Conservation (phyloP, 441 rosid genomes). For the Brassica hybrid region DNA sequence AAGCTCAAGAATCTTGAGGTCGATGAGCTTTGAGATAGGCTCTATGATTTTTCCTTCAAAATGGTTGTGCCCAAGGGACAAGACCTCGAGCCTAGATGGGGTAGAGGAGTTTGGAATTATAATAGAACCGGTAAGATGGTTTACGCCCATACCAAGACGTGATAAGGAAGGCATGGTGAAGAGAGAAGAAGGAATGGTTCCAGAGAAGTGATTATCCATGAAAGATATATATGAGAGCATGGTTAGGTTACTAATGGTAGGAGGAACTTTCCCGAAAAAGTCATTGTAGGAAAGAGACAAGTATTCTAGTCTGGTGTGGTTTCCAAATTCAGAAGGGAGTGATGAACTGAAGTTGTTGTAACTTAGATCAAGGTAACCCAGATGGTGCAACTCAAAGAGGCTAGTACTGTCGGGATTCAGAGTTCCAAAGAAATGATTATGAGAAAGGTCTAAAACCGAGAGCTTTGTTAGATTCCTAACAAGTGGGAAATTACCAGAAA, state of each 20-base stretch:
- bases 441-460: neutral
- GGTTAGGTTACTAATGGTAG: neutral
- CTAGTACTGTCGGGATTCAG: neutral
- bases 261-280: neutral
- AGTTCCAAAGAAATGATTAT: neutral
- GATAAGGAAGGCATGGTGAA: neutral
- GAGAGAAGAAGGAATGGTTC: neutral
- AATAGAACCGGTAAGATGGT: neutral
- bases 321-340: slow-evolving; percentile 1
- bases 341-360: neutral
- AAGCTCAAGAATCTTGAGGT: neutral
- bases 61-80: neutral
- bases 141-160: neutral
- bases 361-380: neutral
- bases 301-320: neutral
- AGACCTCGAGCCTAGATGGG: neutral
- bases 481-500: neutral
- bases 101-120: neutral
- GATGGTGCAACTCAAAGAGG: neutral
- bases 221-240: neutral
- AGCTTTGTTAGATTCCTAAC: neutral
- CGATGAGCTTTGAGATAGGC: neutral
- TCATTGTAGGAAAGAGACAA: neutral
- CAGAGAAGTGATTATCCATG: neutral
- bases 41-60: neutral